Evolutionary conservation across 495 filamentous ascomycete genomes (phyloP).

Genomic region (Eremomyces bilateralis): DNA sequence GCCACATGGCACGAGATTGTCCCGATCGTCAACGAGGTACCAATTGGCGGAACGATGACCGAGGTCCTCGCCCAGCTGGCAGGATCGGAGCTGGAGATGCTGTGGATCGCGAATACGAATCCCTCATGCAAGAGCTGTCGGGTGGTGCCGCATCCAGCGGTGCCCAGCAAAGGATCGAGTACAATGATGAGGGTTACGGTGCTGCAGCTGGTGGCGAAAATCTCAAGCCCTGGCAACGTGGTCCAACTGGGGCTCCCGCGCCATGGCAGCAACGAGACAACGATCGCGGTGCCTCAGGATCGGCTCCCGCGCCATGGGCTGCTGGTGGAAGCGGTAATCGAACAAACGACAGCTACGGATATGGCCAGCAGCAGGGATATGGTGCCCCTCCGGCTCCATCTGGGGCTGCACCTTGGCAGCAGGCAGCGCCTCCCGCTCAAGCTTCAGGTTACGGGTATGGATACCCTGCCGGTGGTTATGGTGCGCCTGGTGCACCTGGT

Average conservation of each 20-base stretch:
- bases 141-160: conserved; percentile 44
- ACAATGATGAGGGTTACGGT: conserved; percentile 22
- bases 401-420: conserved; percentile 10
- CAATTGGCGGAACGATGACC: conserved; percentile 65
- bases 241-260: conserved; percentile 69
- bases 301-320: conserved; percentile 18
- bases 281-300: conserved; percentile 8
- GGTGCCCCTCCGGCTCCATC: conserved; percentile 4
- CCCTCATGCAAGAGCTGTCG: conserved; percentile 94
- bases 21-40: conserved; percentile 75
- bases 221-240: conserved; percentile 77
- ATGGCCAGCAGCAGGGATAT: conserved; percentile 6
- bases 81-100: conserved; percentile 61
- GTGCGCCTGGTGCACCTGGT: conserved; percentile 30
- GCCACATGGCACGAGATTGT: conserved; percentile 86
- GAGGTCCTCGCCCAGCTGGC: conserved; percentile 28
- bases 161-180: conserved; percentile 57
- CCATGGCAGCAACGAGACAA: conserved; percentile 34
- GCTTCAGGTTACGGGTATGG: conserved; percentile 15
- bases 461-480: conserved; percentile 17
- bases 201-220: conserved; percentile 23
- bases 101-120: conserved; percentile 85
- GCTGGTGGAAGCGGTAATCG: conserved; percentile 4
- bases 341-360: conserved; percentile 4
- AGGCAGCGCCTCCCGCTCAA: conserved; percentile 7